A percentile compares a stretch with the other conserved stretches of the same genome.
Conservation (phyloP, 768 basidiomycete species). For the Termitomyces sp. region DNA sequence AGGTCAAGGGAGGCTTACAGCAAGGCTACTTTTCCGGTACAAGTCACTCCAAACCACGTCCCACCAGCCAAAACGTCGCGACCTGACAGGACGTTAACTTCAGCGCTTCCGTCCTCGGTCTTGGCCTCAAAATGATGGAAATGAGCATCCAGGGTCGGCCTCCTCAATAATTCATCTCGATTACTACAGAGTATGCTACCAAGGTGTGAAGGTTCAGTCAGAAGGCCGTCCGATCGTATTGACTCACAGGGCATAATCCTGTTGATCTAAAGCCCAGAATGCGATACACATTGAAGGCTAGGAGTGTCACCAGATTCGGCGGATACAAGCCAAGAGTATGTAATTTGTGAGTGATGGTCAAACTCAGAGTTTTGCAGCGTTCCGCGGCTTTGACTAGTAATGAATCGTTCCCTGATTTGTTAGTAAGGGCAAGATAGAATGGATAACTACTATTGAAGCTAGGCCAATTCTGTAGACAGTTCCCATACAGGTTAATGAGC, state of each 20-base stretch:
- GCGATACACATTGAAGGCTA: slow-evolving; percentile 61
- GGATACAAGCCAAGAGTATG: background rate
- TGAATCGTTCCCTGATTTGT: background rate
- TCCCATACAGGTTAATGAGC: background rate
- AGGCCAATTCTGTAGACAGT: background rate
- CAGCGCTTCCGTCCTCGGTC: slow-evolving; percentile 18
- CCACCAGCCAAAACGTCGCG: slow-evolving; percentile 70
- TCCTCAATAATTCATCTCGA: slow-evolving; percentile 66
- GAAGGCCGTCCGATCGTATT: slow-evolving; percentile 7
- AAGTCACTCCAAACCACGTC: slow-evolving; percentile 75
- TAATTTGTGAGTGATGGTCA: background rate
- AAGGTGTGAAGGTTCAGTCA: slow-evolving; percentile 2
- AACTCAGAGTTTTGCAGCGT: background rate
- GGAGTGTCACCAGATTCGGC: background rate
- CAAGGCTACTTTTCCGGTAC: slow-evolving; percentile 61
- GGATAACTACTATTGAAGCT: background rate
- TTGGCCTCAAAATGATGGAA: slow-evolving; percentile 62
- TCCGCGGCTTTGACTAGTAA: background rate
- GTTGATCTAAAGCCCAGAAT: slow-evolving; percentile 71
- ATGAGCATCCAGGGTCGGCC: slow-evolving; percentile 60
- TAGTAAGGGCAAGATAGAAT: background rate
- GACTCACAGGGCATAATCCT: slow-evolving; percentile 74
- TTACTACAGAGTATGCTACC: slow-evolving; percentile 68
- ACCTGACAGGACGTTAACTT: slow-evolving; percentile 58
- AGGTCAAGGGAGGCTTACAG: slow-evolving; percentile 43